Conservation (phyloP, 305 asterid genomes). For the Fraxinus sp. region DNA sequence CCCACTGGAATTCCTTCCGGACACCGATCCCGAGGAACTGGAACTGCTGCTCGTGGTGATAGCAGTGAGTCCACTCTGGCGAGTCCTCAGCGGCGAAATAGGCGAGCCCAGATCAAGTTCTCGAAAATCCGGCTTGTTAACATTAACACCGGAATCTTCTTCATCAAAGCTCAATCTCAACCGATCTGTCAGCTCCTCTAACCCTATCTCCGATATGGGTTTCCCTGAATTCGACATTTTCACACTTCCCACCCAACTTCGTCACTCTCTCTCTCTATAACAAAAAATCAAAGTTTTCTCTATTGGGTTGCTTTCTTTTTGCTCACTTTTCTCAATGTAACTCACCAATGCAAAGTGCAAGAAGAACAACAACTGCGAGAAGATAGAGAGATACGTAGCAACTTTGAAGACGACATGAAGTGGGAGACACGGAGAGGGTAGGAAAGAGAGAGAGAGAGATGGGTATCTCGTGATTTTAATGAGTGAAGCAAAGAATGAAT, state of each 20-base stretch:
- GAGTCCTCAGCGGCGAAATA: slow-evolving; percentile 56
- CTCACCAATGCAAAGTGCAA: slow-evolving; percentile 31
- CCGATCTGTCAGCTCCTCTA: slow-evolving; percentile 53
- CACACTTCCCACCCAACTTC: slow-evolving; percentile 16
- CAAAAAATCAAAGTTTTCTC: not conserved
- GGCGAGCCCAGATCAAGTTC: slow-evolving; percentile 87
- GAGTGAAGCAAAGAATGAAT: slow-evolving; percentile 64
- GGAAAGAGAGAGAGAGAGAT: slow-evolving; percentile 25
- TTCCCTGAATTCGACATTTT: slow-evolving; percentile 52
- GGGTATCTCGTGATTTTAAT: slow-evolving; percentile 73
- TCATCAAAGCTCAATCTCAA: slow-evolving; percentile 33
- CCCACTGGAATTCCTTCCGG: slow-evolving; percentile 44
- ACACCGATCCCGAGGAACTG: slow-evolving; percentile 74
- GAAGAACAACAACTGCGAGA: not conserved
- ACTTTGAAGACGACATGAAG: slow-evolving; percentile 16
- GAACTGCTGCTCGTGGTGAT: slow-evolving; percentile 72
- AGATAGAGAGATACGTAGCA: slow-evolving; percentile 21
- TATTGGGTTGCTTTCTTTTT: not conserved
- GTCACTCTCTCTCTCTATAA: slow-evolving; percentile 3
- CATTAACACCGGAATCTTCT: slow-evolving; percentile 27
- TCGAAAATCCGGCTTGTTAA: slow-evolving; percentile 73
- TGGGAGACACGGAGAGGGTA: slow-evolving; percentile 20
- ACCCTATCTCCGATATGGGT: slow-evolving; percentile 34
- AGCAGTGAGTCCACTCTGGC: slow-evolving; percentile 28
- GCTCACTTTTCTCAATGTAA: not conserved